Evolutionary conservation across 345 rosid species (phyloP), one percentile per base, ranked within the genome.

Genomic region (Arabis alpina): DNA sequence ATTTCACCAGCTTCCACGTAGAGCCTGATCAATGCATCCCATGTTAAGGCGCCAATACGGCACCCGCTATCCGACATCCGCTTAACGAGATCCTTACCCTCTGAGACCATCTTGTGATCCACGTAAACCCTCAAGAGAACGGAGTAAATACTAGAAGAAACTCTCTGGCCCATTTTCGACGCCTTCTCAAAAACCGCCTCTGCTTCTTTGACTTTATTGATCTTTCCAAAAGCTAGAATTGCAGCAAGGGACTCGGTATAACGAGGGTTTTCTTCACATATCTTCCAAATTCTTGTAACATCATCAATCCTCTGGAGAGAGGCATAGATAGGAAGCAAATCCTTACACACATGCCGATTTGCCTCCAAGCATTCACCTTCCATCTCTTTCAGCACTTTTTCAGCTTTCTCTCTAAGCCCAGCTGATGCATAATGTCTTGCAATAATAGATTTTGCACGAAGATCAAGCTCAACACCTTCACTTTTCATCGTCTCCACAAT

Each of bases 21-120:
- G 28, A 95, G 87, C 83, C 70, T 88, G 61, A 88, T 81, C 14
- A 95, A 86, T 6, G 88, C 79, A 79, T 92, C 96, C 98, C 96
- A 94, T 15, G 87, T 80, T 49, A 85, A 49, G 3, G 91, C 87
- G 16, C 92, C 93, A 14, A 89, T 78, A 16, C 16, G 71, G 77
- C 87, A 83, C 11, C 97, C 94, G 11, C 77, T 79, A 32, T 87
- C 87, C 14, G 58, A 81, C 96, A 94, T 84, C 36, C 13, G 63
- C 77, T 78, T 88, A 13, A 90, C 78, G 66, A 94, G 79, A 59
- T 87, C 90, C 66, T 87, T 92, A 43, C 89, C 98, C 49, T 89
- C 83, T 16, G 70, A 40, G 36, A 92, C 54, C 92, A 89, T 87
- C 80, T 94, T 94, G 76, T 91, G 74, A 79, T 82, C 76, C 23